Base-by-base conservation (phyloP, 1,139 yeast genomes). In the Arxiozyma slooffiae region DNA sequence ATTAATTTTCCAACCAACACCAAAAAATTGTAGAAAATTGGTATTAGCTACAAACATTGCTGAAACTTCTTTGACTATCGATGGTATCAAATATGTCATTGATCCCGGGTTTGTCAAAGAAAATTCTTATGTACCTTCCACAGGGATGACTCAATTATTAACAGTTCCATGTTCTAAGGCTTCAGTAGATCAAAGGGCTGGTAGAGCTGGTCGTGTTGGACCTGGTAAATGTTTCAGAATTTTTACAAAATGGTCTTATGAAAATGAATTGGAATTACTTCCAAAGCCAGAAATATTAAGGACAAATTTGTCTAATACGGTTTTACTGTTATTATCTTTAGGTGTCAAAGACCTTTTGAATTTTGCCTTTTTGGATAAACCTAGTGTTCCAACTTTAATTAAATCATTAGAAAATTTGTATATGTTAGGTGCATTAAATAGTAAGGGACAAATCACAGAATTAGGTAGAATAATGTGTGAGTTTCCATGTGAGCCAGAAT, bases 141-240 rank as follows among this genome's bases (percentile, higher is more conserved):
- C 95, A 0, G 96, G 96, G 0, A 86, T 92, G 90, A 96, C 90
- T 52, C 82, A 88, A 50, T 73, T 92, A 55, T 83, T 84, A 21
- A 89, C 89, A 0, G 82, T 80, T 0, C 89, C 95, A 0, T 88
- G 97, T 61, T 90, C 97, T 0, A 75, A 83, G 52, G 98, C 98
- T 0, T 85, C 96, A n/a, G 96, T 96, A 0, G 92, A 89, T 59
- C 98, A 92, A 69, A 71, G 98, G 52, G 95, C 97, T 0, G 98
- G 98, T 52, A 79, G 98, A 71, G 98, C 97, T 0, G 98, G 98
- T 6, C 83, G 98, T 73, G 86, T 88, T 7, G 95, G 95, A 0
- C 95, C 97, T 0, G 98, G 98, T 0, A 88, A 87, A 63, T 92
- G 98, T 64, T 94, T 85, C 64, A 69, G 98, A 47, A 69, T 94